Percentiles rank a stretch among this genome's conserved stretches.
phyloP scores from a whole-genome alignment of 2,329 filamentous ascomycete genomes.

The Fusarium albosuccineum region DNA sequence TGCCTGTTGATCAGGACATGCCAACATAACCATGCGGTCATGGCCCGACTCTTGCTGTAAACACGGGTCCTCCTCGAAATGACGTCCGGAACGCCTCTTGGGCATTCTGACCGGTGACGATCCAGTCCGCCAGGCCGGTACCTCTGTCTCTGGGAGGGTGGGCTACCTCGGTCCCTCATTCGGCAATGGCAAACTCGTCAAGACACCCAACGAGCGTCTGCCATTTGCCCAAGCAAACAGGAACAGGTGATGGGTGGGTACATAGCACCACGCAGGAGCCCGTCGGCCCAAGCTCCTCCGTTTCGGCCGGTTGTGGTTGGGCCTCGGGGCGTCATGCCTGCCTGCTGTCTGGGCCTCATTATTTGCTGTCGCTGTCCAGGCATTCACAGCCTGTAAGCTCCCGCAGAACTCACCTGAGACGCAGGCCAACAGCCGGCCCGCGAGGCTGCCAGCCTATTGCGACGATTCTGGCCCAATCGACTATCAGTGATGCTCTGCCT shows the following conservation, averaged over 20 bases:
- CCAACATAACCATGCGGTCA: conserved; percentile 17
- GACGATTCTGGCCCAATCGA: conserved; percentile 12
- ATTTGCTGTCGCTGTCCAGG: background rate
- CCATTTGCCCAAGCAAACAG: conserved; percentile 21
- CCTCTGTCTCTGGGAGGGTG: conserved; percentile 40
- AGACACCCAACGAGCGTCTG: conserved; percentile 21
- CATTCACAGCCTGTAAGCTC: conserved; percentile 17
- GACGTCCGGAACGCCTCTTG: conserved; percentile 19
- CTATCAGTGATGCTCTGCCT: background rate
- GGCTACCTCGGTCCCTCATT: conserved; percentile 47
- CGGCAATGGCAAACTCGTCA: conserved; percentile 48
- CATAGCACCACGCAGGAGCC: too few relatives aligned
- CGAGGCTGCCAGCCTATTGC: conserved; percentile 15
- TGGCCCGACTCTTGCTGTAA: conserved; percentile 22
- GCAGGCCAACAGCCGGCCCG: conserved; percentile 15
- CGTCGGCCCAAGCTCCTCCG: background rate
- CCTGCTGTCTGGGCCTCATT: conserved; percentile 33
- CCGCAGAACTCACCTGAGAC: conserved; percentile 21
- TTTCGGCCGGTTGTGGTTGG: conserved; percentile 16
- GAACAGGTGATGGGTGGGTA: conserved; percentile 16
- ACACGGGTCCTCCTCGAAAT: conserved; percentile 31
- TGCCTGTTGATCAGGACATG: conserved; percentile 24
- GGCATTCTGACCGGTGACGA: conserved; percentile 34
- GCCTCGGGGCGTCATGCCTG: background rate
- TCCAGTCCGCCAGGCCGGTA: conserved; percentile 39